Base-by-base conservation (phyloP, 1,284 basidiomycete genomes). In the Sporisorium exsertum region DNA sequence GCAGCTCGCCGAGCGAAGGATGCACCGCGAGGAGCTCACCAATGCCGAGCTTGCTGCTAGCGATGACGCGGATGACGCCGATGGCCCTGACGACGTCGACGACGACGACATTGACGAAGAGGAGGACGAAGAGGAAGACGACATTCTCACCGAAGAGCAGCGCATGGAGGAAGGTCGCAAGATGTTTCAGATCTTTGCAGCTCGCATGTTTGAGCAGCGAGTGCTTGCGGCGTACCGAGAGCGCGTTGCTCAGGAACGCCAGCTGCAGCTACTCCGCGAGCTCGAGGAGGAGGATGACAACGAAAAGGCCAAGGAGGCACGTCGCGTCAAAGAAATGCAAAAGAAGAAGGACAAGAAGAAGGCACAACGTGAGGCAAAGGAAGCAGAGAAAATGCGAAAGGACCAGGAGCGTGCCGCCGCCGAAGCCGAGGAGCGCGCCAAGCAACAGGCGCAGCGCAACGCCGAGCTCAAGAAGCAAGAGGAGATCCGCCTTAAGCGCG, bases 161-260 rank as follows among this genome's bases (percentile, higher is more conserved):
- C 94, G 96, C 87, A 94, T 95, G 91, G 95, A 97, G 87, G 96
- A 99, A 87, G 96, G 96, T 80, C 94, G 95, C 86, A 91, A 94
- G 60, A 99, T 99, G 96, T 99, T 99, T 88, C 95, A 95, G 78
- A 97, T 99, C 87, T 99, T 98, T 85, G 96, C 96, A n/a, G 96
- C 96, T 43, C 91, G 97, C 63, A 97, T 98, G 94, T 98, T 99
- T 86, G 96, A 99, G 88, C 95, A 97, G 87, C 91, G 96, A 27
- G 96, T 98, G 43, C 90, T 97, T 59, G 92, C 94, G 78, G 93
- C 94, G 6, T 96, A 94, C 85, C 91, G 93, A 60, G 94, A 95
- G 87, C 55, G 82, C 74, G 92, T 95, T n/a, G 94, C 94, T 22
- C 93, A 94, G 84, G 93, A 95, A 86, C 90, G 93, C 79, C 94